Conservation (phyloP, 2,329 filamentous ascomycete species). For the Sarocladium strictum region DNA sequence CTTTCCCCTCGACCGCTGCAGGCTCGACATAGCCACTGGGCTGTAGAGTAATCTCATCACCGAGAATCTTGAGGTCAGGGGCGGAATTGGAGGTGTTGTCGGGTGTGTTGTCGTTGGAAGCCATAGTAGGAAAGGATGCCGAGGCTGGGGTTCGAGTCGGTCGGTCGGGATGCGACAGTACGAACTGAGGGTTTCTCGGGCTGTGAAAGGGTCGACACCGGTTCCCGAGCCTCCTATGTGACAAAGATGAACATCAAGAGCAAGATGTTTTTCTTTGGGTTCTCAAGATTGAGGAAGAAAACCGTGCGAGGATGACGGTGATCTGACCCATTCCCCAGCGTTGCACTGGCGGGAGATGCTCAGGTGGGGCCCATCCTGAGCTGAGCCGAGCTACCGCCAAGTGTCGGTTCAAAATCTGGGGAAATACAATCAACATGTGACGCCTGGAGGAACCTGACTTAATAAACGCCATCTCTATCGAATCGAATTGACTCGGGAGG, state of each 20-base stretch:
- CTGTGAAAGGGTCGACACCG: background rate
- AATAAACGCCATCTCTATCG: too few relatives aligned
- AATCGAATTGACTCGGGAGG: too few relatives aligned
- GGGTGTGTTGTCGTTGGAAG: background rate
- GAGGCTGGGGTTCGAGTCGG: background rate
- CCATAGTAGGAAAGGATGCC: background rate
- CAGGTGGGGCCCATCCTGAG: background rate
- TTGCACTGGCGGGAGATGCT: background rate
- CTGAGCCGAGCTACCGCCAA: background rate
- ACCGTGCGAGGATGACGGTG: background rate
- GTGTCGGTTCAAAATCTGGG: background rate
- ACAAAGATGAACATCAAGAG: background rate
- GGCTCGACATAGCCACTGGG: slow-evolving; percentile 62
- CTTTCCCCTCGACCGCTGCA: slow-evolving; percentile 45
- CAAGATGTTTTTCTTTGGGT: background rate
- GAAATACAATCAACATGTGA: background rate
- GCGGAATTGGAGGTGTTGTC: slow-evolving; percentile 37
- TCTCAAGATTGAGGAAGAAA: too few relatives aligned
- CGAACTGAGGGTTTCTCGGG: background rate
- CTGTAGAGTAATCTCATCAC: slow-evolving; percentile 68
- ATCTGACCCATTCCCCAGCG: background rate
- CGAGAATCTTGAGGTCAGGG: slow-evolving; percentile 72
- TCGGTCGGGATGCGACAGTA: slow-evolving; percentile 5
- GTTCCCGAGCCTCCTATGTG: background rate
- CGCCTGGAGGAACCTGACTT: too few relatives aligned